Base-by-base conservation (phyloP, 2,329 filamentous ascomycete genomes). In the Pseudogymnoascus sp. region DNA sequence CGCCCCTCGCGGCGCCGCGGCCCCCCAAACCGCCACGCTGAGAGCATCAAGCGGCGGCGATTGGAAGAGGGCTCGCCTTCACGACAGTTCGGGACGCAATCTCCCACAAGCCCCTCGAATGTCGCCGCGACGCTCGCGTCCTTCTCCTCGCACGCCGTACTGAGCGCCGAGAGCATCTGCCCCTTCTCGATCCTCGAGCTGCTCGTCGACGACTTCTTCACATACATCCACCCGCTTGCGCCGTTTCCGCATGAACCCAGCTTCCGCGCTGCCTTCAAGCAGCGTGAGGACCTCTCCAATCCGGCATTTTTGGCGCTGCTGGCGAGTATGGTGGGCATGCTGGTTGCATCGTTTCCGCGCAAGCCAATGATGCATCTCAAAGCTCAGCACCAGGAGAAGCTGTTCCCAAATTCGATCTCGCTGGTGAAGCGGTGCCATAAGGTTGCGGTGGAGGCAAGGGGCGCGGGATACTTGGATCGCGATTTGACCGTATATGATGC, bases 141-240 rank as follows among this genome's bases (percentile, higher is more conserved):
- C 4, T 70, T 73, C 65, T 71, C 70, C 13, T 69, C 69, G 1
- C 67, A 70, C n/a, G 70, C 69, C 29, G 71, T 74, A n/a, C 70
- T 85, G 12, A 82, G 84, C 63, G 83, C 86, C 58, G 89, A 92
- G 70, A 78, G 82, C 1, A 91, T 92, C 64, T 88, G 87, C 40
- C 86, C 88, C 0, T 79, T 87, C 72, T 81, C 83, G 6, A 84
- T 87, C 9, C 76, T 92, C 60, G 81, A 87, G 68, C 79, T 87
- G 1, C 78, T 92, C 13, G 82, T 92, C 62, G 87, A 92, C 72
- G 89, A 92, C 75, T 92, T 90, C 79, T 92, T 92, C 74, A 90
- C 87, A 15, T 91, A 91, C 71, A 87, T 92, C 60, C 87, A 92
- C 68, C 89, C 89, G 1, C 79, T 92, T 7, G 84, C 83, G 63